Conservation (phyloP, 192 early-diverging fungal genomes). For the Podila epicladia region DNA sequence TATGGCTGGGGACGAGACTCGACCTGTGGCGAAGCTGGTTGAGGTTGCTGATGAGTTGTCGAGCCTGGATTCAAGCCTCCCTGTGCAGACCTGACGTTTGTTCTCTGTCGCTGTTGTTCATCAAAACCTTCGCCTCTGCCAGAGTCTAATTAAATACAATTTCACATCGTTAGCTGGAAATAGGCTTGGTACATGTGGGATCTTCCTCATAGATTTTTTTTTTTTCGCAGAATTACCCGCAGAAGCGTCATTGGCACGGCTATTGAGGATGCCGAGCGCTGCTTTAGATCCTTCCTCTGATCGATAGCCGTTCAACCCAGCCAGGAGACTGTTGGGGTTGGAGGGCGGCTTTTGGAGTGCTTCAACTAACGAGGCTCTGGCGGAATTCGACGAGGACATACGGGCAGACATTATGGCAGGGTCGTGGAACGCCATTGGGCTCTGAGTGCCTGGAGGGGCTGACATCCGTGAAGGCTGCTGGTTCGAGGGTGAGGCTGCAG, state of each 20-base stretch:
- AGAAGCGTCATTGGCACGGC: background rate
- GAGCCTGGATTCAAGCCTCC: background rate
- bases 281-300: slow-evolving; percentile 3
- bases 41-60: background rate
- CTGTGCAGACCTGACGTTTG: too few species aligned
- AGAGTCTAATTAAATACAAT: too few species aligned
- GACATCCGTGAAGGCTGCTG: slow-evolving; percentile 1
- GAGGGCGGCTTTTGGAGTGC: slow-evolving; percentile 19
- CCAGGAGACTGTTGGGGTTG: slow-evolving; percentile 1
- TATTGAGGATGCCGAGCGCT: slow-evolving; percentile 1
- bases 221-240: background rate
- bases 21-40: background rate
- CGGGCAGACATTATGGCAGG: slow-evolving; percentile 70
- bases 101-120: too few species aligned
- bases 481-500: slow-evolving; percentile 42
- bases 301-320: slow-evolving; percentile 14
- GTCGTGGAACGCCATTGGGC: slow-evolving; percentile 61
- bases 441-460: background rate
- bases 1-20: slow-evolving; percentile 8
- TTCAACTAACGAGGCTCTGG: slow-evolving; percentile 33
- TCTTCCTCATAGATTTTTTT: too few species aligned
- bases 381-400: slow-evolving; percentile 23
- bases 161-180: too few species aligned
- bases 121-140: too few species aligned
- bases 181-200: too few species aligned